Evolutionary conservation across 176 grass and related monocot genomes (phyloP), one percentile per base, ranked within the genome.

Genomic region (Melocanna baccifera): DNA sequence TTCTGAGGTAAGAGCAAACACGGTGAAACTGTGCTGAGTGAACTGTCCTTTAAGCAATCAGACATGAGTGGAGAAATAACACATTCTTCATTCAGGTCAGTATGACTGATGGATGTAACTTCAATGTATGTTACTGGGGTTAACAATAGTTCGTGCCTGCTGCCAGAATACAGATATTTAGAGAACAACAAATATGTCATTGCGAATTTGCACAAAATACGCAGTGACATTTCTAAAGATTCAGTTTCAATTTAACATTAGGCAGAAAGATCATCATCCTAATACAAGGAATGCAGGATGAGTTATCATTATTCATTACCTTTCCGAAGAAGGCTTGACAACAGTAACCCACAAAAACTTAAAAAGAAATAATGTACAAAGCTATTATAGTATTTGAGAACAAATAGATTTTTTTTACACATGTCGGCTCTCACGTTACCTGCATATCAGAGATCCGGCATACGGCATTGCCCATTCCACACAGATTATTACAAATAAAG

Each of bases 51-150:
- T 69, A 71, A 71, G 65, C 55, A 84, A 88, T 83, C 61, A 45
- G 81, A 68, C 66, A 79, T 81, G 16, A 81, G 56, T 76, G 74
- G 61, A 57, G 75, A 64, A 75, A 57, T 75, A 61, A 76, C 76
- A 64, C 32, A 18, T 89, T 81, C 77, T 83, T 76, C 55, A 84
- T 56, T 85, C 77, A 41, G 56, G 43, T 66, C 63, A 37, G 71
- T 23, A 82, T 89, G 86, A 71, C 88, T 88, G 46, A 92, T 86
- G 32, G 87, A 94, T 75, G 25, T 81, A 62, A 96, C 89, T 90
- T 96, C 89, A 91, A 98, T 93, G 50, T 93, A 95, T 87, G 96
- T 92, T 45, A 80, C 61, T 25, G 96, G 75, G 36, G 89, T 99
- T 75, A 99, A 63, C 30, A 86, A 25, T 83, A 99, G 68, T 81